A percentile compares a stretch with the other conserved stretches of the same genome.
Evolutionary conservation across 2,329 filamentous ascomycete genomes (phyloP).

Genomic region (Hypoxylon sp.): DNA sequence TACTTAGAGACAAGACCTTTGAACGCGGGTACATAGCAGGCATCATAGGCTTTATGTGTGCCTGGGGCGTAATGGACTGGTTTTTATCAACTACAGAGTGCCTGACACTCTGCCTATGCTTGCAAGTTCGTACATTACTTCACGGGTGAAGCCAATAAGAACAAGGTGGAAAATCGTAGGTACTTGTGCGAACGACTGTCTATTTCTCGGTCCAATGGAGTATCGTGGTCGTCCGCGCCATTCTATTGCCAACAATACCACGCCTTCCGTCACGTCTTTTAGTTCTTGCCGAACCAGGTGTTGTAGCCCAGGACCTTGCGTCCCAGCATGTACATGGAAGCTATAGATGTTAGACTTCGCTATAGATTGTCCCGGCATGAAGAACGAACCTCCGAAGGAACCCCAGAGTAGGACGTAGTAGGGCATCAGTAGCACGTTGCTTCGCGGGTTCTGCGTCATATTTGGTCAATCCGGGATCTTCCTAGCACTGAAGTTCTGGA

Average conservation of each 20-base stretch:
- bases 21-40: conserved; percentile 36
- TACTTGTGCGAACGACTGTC: conserved; percentile 39
- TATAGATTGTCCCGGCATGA: conserved; percentile 18
- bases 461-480: conserved; percentile 41
- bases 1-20: conserved; percentile 44
- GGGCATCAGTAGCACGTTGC: conserved; percentile 73
- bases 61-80: conserved; percentile 46
- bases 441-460: conserved; percentile 69
- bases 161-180: conserved; percentile 13
- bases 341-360: conserved; percentile 53
- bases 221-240: conserved; percentile 24
- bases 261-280: conserved; percentile 42
- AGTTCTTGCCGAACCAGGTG: conserved; percentile 76
- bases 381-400: conserved; percentile 68
- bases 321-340: conserved; percentile 76
- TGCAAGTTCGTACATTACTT: conserved; percentile 2
- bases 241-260: conserved; percentile 28
- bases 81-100: conserved; percentile 28
- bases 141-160: conserved; percentile 8
- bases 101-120: background rate
- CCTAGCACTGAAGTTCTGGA: conserved; percentile 13
- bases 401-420: conserved; percentile 76
- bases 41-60: conserved; percentile 35
- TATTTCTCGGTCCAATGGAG: conserved; percentile 42
- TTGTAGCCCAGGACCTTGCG: conserved; percentile 82